Conservation (phyloP, 441 rosid species). For the Mallotus japonicus region DNA sequence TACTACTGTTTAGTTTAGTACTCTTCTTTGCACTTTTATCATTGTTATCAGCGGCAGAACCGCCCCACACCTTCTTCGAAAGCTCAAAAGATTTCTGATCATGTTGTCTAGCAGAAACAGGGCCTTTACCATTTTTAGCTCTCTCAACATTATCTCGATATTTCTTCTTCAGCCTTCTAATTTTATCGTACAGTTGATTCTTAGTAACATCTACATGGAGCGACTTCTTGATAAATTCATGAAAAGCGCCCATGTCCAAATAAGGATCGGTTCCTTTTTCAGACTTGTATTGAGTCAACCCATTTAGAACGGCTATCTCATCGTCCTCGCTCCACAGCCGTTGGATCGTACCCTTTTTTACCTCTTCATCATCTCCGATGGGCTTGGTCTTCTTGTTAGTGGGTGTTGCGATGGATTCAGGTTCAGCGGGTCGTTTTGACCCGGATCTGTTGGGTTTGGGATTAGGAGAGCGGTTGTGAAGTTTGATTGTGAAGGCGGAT, state of each 20-base stretch:
- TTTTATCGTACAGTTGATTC: slow-evolving; percentile 41
- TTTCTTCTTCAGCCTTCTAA: slow-evolving; percentile 43
- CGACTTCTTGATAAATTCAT: slow-evolving; percentile 36
- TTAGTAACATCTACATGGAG: slow-evolving; percentile 38
- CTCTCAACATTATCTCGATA: slow-evolving; percentile 32
- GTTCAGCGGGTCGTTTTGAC: slow-evolving; percentile 8
- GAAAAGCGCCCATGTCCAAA: slow-evolving; percentile 30
- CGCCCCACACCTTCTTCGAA: slow-evolving; percentile 45
- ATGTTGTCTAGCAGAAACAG: slow-evolving; percentile 34
- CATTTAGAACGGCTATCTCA: slow-evolving; percentile 42
- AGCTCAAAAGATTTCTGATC: slow-evolving; percentile 37
- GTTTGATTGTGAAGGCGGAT: slow-evolving; percentile 31
- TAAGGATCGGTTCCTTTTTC: slow-evolving; percentile 32
- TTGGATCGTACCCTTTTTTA: slow-evolving; percentile 18
- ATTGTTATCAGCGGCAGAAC: not conserved
- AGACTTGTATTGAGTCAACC: slow-evolving; percentile 30
- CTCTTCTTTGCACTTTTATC: slow-evolving; percentile 13
- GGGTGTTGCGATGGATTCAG: slow-evolving; percentile 3
- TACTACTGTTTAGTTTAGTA: not conserved
- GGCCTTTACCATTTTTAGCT: slow-evolving; percentile 30
- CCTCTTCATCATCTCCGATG: slow-evolving; percentile 7
- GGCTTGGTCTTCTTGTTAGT: not conserved
- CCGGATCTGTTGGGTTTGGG: slow-evolving; percentile 9
- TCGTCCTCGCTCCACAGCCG: slow-evolving; percentile 49
- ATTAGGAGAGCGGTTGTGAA: slow-evolving; percentile 11